Conservation (phyloP, 2,329 filamentous ascomycete species). For the Rutstroemia sp. region DNA sequence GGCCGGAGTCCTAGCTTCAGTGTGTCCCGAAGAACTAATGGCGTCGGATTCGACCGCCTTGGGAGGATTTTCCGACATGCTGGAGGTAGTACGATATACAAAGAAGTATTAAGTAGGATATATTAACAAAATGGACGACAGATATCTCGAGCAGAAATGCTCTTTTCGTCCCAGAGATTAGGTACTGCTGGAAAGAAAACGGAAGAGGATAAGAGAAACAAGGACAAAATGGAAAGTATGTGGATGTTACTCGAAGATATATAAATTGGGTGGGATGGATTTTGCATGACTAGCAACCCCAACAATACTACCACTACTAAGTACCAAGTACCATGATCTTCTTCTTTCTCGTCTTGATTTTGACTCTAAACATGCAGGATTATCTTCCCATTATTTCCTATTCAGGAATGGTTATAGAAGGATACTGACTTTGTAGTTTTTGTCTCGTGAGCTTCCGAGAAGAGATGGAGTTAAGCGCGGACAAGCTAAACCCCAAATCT, state of each 20-base stretch:
- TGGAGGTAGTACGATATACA: not conserved
- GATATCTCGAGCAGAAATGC: not conserved
- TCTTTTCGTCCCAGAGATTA: not conserved
- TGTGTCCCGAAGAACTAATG: not conserved
- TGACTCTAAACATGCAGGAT: not conserved
- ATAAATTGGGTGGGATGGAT: not conserved
- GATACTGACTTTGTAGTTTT: not conserved
- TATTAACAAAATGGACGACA: not conserved
- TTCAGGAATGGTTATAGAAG: conserved; percentile 2
- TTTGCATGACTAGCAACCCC: not conserved
- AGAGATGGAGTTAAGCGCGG: not conserved
- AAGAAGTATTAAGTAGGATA: not conserved
- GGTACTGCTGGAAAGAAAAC: not conserved
- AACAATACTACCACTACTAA: not conserved
- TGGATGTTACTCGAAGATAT: conserved; percentile 1
- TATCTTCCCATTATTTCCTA: not conserved
- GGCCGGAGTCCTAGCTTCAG: not conserved
- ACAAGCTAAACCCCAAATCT: not conserved
- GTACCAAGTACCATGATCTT: not conserved
- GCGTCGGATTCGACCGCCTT: not conserved
- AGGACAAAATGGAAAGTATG: not conserved
- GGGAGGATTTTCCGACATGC: not conserved
- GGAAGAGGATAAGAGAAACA: not conserved
- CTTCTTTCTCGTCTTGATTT: not conserved
- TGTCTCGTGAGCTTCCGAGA: not conserved